These are phyloP conservation scores for Rhizopogon rudus DNA, from an alignment of 768 basidiomycete genomes.

Conservation along the genomic window DNA sequence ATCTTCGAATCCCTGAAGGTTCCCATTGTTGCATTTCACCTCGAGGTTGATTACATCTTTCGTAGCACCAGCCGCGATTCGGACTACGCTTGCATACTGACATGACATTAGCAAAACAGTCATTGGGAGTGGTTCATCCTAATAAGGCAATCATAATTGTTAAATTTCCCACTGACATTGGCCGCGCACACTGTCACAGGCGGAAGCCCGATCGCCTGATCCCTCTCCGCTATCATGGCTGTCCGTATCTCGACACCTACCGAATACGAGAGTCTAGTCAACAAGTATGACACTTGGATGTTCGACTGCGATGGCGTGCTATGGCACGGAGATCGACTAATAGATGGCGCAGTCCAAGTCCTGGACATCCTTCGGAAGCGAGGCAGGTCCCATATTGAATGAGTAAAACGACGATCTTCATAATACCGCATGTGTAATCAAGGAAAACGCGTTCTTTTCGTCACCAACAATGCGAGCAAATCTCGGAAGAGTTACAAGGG, in stretches of 20 bases:
- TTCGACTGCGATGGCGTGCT: constrained; percentile 97
- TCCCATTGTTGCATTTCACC: neutral
- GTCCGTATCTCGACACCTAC: constrained; percentile 26
- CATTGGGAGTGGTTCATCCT: constrained; percentile 1
- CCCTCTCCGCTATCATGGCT: constrained; percentile 14
- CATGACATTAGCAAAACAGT: neutral
- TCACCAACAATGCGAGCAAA: constrained; percentile 97
- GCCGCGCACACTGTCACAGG: neutral
- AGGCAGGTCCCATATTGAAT: constrained; percentile 43
- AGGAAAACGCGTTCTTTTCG: constrained; percentile 86
- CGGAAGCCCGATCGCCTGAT: neutral
- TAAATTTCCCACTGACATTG: neutral
- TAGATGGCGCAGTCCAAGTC: constrained; percentile 76
- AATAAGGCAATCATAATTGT: constrained; percentile 20
- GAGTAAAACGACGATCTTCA: neutral
- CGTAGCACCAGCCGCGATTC: neutral
- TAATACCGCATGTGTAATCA: constrained; percentile 3
- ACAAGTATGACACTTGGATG: constrained; percentile 88
- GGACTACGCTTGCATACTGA: too few species aligned
- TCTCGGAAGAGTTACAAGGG: constrained; percentile 82
- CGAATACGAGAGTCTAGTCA: constrained; percentile 46
- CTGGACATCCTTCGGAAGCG: constrained; percentile 64
- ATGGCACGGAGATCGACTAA: constrained; percentile 78
- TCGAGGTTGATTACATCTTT: neutral
- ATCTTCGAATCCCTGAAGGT: neutral